Percentiles rank a stretch among this genome's conserved stretches.
Evolutionary conservation across 164 flowering plant species (phyloP).

Genomic region (Liquidambar formosana): DNA sequence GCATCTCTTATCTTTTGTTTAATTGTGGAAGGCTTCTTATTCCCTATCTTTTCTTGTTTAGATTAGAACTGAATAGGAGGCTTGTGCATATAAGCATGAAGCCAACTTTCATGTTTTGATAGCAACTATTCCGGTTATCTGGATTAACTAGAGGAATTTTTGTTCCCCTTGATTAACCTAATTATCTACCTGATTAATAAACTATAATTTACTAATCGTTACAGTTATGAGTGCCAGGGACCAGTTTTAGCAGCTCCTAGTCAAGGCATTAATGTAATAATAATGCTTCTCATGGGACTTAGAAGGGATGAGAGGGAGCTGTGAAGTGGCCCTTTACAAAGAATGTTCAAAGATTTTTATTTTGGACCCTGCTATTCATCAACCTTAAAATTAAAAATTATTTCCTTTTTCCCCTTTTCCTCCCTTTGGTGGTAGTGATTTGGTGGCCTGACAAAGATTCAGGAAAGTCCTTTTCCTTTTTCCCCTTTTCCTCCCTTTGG

Average conservation of each 20-base stretch:
- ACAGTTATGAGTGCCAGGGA: conserved; percentile 61
- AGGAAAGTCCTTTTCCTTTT: too few relatives aligned
- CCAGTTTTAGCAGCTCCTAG: conserved; percentile 65
- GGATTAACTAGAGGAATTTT: neutral
- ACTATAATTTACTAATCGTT: conserved; percentile 6
- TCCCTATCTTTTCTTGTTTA: conserved; percentile 12
- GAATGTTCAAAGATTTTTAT: too few relatives aligned
- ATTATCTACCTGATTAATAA: conserved; percentile 11
- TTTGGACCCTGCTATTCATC: too few relatives aligned
- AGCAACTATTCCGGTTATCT: conserved; percentile 90
- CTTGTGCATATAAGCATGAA: conserved; percentile 86
- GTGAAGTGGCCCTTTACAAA: too few relatives aligned
- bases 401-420: too few relatives aligned
- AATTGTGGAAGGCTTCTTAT: neutral
- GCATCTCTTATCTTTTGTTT: neutral
- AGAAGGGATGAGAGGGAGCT: too few relatives aligned
- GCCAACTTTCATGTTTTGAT: conserved; percentile 85
- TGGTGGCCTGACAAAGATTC: too few relatives aligned
- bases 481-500: too few relatives aligned
- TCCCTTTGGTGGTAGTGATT: too few relatives aligned
- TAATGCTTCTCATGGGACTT: conserved; percentile 76
- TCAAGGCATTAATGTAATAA: conserved; percentile 74
- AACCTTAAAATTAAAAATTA: too few relatives aligned
- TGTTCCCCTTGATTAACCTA: neutral
- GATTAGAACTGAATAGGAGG: conserved; percentile 80